These are phyloP conservation scores for Xylaria telfairii DNA, from an alignment of 495 filamentous ascomycete species.

Conservation along the genomic window DNA sequence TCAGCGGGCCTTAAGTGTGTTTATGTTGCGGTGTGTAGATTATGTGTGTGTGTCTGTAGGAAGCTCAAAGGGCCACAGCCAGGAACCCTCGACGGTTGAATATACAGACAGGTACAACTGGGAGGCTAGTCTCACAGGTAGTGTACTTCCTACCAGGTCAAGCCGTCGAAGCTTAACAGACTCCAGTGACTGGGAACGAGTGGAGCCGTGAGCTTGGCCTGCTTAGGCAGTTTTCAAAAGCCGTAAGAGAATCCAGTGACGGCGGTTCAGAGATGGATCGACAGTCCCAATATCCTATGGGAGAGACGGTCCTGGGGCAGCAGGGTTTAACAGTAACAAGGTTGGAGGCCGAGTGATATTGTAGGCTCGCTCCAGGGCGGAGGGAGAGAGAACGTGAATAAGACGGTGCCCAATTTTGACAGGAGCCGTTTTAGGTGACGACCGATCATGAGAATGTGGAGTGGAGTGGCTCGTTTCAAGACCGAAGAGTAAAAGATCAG, in stretches of 20 bases:
- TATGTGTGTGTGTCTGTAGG: slow-evolving; percentile 53
- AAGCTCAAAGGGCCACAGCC: slow-evolving; percentile 44
- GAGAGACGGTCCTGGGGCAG: slow-evolving; percentile 33
- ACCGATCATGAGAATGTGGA: slow-evolving; percentile 48
- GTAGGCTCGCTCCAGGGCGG: slow-evolving; percentile 39
- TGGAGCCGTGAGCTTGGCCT: slow-evolving; percentile 46
- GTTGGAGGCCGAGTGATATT: slow-evolving; percentile 26
- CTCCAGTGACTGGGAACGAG: slow-evolving; percentile 51
- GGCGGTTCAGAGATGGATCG: slow-evolving; percentile 54
- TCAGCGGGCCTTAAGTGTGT: slow-evolving; percentile 80
- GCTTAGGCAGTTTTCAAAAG: slow-evolving; percentile 29
- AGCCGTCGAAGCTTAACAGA: slow-evolving; percentile 50
- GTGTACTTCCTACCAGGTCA: slow-evolving; percentile 44
- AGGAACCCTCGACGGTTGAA: slow-evolving; percentile 41
- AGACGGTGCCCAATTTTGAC: slow-evolving; percentile 45
- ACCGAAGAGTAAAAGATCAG: slow-evolving; percentile 47
- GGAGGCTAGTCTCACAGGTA: slow-evolving; percentile 24
- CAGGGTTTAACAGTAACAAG: slow-evolving; percentile 17
- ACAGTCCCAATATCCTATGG: slow-evolving; percentile 48
- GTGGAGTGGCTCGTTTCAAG: slow-evolving; percentile 47
- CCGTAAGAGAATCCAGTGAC: slow-evolving; percentile 47
- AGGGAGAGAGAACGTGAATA: slow-evolving; percentile 38
- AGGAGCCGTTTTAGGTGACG: slow-evolving; percentile 44
- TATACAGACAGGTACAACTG: slow-evolving; percentile 34
- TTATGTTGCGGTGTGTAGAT: slow-evolving; percentile 67